Percentiles rank a stretch among this genome's conserved stretches.
Conservation (phyloP, 805 yeast genomes). For the Metschnikowia continentalis region DNA sequence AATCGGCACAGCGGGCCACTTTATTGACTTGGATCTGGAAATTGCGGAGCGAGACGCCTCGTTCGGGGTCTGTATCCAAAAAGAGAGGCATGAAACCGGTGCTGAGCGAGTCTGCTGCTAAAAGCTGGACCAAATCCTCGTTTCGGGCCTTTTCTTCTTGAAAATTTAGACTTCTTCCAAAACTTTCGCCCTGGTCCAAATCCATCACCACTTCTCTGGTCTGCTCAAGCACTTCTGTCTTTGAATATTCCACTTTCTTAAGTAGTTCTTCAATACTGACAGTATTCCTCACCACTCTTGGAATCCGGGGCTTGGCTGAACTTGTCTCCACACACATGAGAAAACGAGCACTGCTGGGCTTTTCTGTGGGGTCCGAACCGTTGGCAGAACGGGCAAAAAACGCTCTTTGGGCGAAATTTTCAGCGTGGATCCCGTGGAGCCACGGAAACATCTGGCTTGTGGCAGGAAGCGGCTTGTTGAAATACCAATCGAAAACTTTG, state of each 20-base stretch:
- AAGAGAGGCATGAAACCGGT: constrained; percentile 50
- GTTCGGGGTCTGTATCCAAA: constrained; percentile 58
- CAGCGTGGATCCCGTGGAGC: constrained; percentile 73
- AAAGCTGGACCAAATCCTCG: constrained; percentile 19
- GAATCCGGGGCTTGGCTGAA: not conserved
- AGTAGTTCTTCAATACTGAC: constrained; percentile 53
- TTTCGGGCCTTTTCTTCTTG: not conserved
- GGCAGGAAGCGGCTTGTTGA: constrained; percentile 48
- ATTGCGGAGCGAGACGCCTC: constrained; percentile 75
- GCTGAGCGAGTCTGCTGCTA: constrained; percentile 40
- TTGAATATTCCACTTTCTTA: constrained; percentile 43
- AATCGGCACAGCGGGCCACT: constrained; percentile 66
- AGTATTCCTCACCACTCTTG: constrained; percentile 45
- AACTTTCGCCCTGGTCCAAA: not conserved
- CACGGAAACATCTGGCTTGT: constrained; percentile 79
- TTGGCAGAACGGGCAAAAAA: constrained; percentile 27
- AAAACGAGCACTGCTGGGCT: constrained; percentile 32
- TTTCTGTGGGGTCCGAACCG: constrained; percentile 3
- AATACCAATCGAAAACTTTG: constrained; percentile 34
- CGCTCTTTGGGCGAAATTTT: constrained; percentile 51
- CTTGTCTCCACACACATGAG: constrained; percentile 32
- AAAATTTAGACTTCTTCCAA: not conserved
- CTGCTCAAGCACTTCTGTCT: constrained; percentile 21
- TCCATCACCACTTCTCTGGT: constrained; percentile 3
- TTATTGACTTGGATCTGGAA: constrained; percentile 86